These are phyloP conservation scores for Alternaria panax DNA, from an alignment of 2,329 filamentous ascomycete genomes.

Conservation along the genomic window DNA sequence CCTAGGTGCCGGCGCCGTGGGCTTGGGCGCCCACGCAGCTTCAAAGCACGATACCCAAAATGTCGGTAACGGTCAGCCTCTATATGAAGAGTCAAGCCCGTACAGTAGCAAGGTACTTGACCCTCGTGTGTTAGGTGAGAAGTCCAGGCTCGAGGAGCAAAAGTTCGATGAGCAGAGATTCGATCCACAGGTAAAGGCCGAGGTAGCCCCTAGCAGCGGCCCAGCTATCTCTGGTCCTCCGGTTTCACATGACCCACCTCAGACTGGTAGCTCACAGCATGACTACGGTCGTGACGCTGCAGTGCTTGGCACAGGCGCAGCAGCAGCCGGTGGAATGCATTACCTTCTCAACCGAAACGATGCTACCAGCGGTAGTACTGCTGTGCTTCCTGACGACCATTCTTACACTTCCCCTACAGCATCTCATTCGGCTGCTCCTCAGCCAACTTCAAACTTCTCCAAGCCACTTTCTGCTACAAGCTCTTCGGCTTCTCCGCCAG, in stretches of 20 bases:
- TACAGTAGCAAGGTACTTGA: constrained; percentile 39
- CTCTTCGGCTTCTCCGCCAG: background rate
- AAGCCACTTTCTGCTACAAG: constrained; percentile 7
- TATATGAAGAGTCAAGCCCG: constrained; percentile 30
- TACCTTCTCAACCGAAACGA: constrained; percentile 1
- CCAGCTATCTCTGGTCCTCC: constrained; percentile 19
- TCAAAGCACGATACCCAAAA: constrained; percentile 23
- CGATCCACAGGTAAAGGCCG: constrained; percentile 24
- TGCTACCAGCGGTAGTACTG: constrained; percentile 9
- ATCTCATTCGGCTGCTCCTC: background rate
- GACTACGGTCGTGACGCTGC: constrained; percentile 34
- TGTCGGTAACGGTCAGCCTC: constrained; percentile 13
- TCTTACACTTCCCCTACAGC: background rate
- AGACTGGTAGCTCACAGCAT: constrained; percentile 24
- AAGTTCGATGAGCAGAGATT: constrained; percentile 30
- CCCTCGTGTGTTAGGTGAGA: constrained; percentile 34
- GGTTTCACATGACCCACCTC: constrained; percentile 4
- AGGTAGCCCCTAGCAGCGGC: constrained; percentile 4
- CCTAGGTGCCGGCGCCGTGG: constrained; percentile 33
- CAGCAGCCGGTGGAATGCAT: background rate
- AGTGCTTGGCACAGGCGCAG: background rate
- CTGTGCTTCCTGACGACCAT: constrained; percentile 2
- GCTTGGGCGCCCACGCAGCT: constrained; percentile 28
- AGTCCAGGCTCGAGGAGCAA: constrained; percentile 26
- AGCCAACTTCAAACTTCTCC: constrained; percentile 7